Conservation (phyloP, 2,329 filamentous ascomycete species). For the Hypoxylon sp. region DNA sequence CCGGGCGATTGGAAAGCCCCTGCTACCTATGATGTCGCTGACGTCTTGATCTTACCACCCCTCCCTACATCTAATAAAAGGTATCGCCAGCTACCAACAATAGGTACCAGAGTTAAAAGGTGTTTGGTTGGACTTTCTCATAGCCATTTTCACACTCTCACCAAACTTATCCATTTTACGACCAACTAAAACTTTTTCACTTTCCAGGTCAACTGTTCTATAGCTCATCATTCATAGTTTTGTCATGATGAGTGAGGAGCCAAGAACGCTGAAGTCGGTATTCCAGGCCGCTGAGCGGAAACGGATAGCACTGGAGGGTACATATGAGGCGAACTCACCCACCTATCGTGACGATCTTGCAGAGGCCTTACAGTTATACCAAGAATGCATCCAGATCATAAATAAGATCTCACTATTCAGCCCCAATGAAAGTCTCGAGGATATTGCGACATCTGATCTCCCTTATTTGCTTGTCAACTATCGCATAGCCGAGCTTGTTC, state of each 20-base stretch:
- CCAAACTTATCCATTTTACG: background rate
- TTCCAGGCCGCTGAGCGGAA: constrained; percentile 67
- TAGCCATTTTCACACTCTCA: background rate
- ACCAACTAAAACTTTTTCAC: background rate
- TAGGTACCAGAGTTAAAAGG: background rate
- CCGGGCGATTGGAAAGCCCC: constrained; percentile 7
- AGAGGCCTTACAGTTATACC: constrained; percentile 78
- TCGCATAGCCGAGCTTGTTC: constrained; percentile 83
- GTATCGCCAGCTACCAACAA: background rate
- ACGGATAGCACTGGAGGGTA: constrained; percentile 72
- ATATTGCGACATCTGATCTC: constrained; percentile 86
- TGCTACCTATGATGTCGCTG: constrained; percentile 21
- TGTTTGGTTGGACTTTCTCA: background rate
- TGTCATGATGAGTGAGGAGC: constrained; percentile 58
- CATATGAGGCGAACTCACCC: constrained; percentile 75
- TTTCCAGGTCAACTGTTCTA: background rate
- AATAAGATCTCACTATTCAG: constrained; percentile 86
- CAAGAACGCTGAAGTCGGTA: constrained; percentile 65
- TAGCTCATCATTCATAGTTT: constrained; percentile 4
- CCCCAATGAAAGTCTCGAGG: constrained; percentile 88
- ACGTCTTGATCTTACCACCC: constrained; percentile 24
- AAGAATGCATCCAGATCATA: constrained; percentile 79
- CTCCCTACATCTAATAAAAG: constrained; percentile 8
- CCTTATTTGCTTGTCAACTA: constrained; percentile 87
- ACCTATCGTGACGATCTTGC: constrained; percentile 78